Percentiles rank a stretch among this genome's conserved stretches.
These are phyloP conservation scores for Pistacia vera DNA, from an alignment of 345 rosid genomes.

Conservation along the genomic window DNA sequence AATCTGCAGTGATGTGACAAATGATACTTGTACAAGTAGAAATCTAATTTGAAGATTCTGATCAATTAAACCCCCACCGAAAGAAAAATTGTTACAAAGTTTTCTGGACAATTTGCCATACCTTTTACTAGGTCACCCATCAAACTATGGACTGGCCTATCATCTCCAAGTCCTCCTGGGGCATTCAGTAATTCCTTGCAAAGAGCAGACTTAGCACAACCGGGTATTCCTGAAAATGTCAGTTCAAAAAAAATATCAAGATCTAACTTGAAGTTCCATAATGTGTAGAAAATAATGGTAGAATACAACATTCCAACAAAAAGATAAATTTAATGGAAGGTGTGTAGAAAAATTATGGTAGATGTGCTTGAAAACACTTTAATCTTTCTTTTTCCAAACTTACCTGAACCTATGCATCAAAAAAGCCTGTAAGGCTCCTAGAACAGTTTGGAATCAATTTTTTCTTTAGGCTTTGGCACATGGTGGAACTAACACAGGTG, in stretches of 20 bases:
- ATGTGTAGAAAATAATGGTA: constrained; percentile 4
- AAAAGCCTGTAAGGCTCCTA: background rate
- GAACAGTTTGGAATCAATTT: background rate
- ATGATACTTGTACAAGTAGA: background rate
- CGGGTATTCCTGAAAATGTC: constrained; percentile 78
- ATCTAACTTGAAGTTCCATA: background rate
- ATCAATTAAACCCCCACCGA: background rate
- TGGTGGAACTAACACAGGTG: background rate
- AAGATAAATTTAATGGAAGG: background rate
- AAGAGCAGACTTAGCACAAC: constrained; percentile 96
- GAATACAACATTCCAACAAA: constrained; percentile 4
- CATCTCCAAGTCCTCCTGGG: constrained; percentile 79
- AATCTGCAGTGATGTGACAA: background rate
- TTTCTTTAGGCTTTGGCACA: background rate
- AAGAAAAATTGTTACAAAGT: background rate
- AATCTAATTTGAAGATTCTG: background rate
- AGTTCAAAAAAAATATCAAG: background rate
- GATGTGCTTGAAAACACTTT: background rate
- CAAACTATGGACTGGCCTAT: constrained; percentile 77
- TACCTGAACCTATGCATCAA: background rate
- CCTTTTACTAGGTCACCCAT: constrained; percentile 99
- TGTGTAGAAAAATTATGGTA: background rate
- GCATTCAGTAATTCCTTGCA: constrained; percentile 80
- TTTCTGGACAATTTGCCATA: constrained; percentile 26
- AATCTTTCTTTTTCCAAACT: background rate